Percentiles rank a stretch among this genome's conserved stretches.
Conservation (phyloP, 306 rosid species). For the Styphnolobium japonicum region DNA sequence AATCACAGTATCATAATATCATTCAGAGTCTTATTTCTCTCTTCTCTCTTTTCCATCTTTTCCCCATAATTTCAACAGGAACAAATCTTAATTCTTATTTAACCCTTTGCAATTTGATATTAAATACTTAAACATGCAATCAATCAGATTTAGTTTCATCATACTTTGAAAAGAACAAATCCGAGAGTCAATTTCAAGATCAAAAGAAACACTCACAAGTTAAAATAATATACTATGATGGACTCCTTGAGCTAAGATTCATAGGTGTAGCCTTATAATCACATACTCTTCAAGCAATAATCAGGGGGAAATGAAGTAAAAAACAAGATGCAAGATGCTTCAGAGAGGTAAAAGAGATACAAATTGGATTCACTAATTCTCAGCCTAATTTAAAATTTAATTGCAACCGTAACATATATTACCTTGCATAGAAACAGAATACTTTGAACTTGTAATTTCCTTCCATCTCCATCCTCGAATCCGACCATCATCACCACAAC, state of each 20-base stretch:
- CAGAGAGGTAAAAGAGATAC: neutral
- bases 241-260: neutral
- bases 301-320: neutral
- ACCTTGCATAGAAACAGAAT: conserved; percentile 59
- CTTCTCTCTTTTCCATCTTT: neutral
- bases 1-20: neutral
- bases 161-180: neutral
- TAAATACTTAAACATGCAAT: neutral
- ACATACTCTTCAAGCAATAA: neutral
- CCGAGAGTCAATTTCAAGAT: neutral
- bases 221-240: neutral
- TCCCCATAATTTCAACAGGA: neutral
- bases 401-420: conserved; percentile 13
- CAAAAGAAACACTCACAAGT: neutral
- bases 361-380: neutral
- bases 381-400: neutral
- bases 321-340: neutral
- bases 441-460: conserved; percentile 44
- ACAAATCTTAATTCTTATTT: neutral
- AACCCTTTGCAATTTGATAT: neutral
- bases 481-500: conserved; percentile 96
- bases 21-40: neutral
- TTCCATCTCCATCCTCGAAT: conserved; percentile 91
- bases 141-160: neutral
- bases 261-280: neutral